Base-by-base conservation (phyloP, 1,139 yeast genomes). In the Yamadazyma diddensiae region DNA sequence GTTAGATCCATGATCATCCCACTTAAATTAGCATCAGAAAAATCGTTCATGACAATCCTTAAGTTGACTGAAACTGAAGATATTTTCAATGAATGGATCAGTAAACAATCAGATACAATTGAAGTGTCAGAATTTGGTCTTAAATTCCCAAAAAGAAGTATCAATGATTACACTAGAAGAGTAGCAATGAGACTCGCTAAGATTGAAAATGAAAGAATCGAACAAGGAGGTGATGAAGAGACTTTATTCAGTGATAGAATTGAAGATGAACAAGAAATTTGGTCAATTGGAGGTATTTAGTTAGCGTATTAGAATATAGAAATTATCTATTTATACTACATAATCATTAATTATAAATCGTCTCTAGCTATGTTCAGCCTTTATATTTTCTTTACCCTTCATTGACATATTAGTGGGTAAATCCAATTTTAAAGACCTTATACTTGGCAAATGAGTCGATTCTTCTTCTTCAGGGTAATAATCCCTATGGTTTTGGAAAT, bases 21-120 rank as follows among this genome's bases (percentile, higher is more conserved):
- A 3, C 82, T 92, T 46, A 88, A 88, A 52, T 70, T 92, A 42
- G 97, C 97, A 1, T 95, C 96, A 4, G 98, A 92, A 57, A 87
- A 87, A 65, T 90, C 95, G 1, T 90, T 74, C 55, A 59, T 90
- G 48, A 77, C 88, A 2, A 58, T 87, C 14, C 81, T 88, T 55
- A 68, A 73, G 35, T 65, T 90, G 43, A 80, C 86, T 17, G 88
- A 82, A 25, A 92, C 86, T 39, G 73, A 64, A n/a, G 68, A 70
- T n/a, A 62, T 74, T 60, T 86, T 86, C 62, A 73, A 73, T 31
- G 47, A 52, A 10, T 92, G 96, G 96, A 63, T 67, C 37, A 53
- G 49, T 3, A 52, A 51, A 11, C 54, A 58, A 43, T 38, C 45
- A 3, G 41, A 43, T 17, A 46, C 59, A 22, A 46, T 48, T 17